Conservation (phyloP, 768 basidiomycete species). For the Pleurotus platypus region DNA sequence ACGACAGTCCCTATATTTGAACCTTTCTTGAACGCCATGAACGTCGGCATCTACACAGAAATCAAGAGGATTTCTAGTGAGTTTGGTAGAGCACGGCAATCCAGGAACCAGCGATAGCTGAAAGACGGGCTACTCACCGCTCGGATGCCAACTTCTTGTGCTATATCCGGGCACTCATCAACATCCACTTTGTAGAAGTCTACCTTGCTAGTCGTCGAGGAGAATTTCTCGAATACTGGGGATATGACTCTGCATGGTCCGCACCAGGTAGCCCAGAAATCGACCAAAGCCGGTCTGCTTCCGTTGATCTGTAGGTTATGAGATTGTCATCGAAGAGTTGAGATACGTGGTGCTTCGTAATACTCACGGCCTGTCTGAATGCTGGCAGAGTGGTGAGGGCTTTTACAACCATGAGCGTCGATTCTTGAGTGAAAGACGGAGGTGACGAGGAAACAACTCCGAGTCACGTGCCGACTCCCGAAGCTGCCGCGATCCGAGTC, state of each 20-base stretch:
- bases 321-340: neutral
- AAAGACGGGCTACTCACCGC: constrained; percentile 41
- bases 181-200: constrained; percentile 76
- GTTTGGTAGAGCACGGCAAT: no score
- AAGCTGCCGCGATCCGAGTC: no score
- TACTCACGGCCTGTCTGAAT: constrained; percentile 5
- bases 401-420: neutral
- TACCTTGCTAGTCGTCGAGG: constrained; percentile 29
- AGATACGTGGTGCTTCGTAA: neutral
- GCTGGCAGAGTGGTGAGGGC: constrained; percentile 5
- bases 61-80: no score
- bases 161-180: constrained; percentile 51
- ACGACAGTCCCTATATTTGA: constrained; percentile 9
- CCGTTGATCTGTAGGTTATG: constrained; percentile 35
- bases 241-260: constrained; percentile 67
- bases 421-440: neutral
- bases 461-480: neutral
- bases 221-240: constrained; percentile 61
- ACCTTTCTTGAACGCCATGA: constrained; percentile 17
- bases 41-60: constrained; percentile 28
- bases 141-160: constrained; percentile 56
- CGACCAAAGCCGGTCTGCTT: constrained; percentile 48
- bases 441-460: neutral
- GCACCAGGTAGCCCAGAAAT: constrained; percentile 81
- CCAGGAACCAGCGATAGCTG: no score